These are phyloP conservation scores for Yamadazyma dendronema DNA, from an alignment of 1,139 yeast genomes.

Conservation along the genomic window DNA sequence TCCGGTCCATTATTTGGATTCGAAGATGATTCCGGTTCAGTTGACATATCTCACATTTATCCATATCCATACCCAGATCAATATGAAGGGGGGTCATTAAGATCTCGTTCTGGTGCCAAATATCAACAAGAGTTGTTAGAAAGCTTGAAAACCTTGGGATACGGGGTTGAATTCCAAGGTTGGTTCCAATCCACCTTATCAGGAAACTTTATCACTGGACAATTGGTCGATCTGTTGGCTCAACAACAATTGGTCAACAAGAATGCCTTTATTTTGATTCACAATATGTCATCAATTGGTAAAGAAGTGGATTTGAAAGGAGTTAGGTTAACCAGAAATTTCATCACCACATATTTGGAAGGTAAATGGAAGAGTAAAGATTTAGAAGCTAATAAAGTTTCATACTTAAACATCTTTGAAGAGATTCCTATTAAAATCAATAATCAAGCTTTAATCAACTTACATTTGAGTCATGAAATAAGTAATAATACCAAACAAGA, in stretches of 20 bases:
- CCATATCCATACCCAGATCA: slow-evolving; percentile 61
- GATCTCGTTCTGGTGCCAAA: slow-evolving; percentile 59
- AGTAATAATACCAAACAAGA: slow-evolving; percentile 1
- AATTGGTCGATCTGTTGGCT: slow-evolving; percentile 65
- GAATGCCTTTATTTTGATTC: slow-evolving; percentile 66
- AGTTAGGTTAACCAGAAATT: slow-evolving; percentile 63
- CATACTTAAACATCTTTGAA: slow-evolving; percentile 68
- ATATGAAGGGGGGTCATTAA: slow-evolving; percentile 53
- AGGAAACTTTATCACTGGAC: slow-evolving; percentile 68
- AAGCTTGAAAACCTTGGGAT: slow-evolving; percentile 56
- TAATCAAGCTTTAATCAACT: slow-evolving; percentile 48
- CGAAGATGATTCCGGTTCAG: slow-evolving; percentile 54
- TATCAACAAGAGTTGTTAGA: slow-evolving; percentile 71
- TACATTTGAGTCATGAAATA: slow-evolving; percentile 29
- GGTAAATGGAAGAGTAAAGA: slow-evolving; percentile 67
- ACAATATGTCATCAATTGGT: slow-evolving; percentile 71
- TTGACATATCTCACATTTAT: slow-evolving; percentile 61
- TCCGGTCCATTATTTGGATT: slow-evolving; percentile 80
- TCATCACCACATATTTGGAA: slow-evolving; percentile 55
- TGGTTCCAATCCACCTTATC: slow-evolving; percentile 76
- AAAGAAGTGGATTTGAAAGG: slow-evolving; percentile 67
- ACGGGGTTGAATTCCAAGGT: slow-evolving; percentile 75
- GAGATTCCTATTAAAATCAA: slow-evolving; percentile 68
- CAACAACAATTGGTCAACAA: slow-evolving; percentile 64
- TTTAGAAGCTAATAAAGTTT: slow-evolving; percentile 58